phyloP scores from a whole-genome alignment of 306 rosid genomes.

The Cucumis hystrix region DNA sequence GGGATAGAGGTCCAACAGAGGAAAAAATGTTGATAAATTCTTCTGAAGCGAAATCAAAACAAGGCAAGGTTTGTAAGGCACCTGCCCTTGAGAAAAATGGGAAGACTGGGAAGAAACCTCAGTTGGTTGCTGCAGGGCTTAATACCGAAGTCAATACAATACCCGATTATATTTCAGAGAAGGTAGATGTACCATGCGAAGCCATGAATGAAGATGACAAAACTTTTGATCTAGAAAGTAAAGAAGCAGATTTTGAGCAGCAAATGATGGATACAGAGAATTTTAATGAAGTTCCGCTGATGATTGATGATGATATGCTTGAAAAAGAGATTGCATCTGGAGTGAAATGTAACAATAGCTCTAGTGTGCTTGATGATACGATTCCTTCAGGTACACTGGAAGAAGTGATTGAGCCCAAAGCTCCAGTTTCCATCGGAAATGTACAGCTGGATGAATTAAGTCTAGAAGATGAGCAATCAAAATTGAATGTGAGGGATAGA shows the following conservation, averaged over 20 bases:
- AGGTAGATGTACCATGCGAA: slow-evolving; percentile 51
- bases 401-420: slow-evolving; percentile 18
- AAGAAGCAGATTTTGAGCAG: slow-evolving; percentile 28
- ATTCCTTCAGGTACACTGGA: slow-evolving; percentile 16
- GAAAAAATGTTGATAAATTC: slow-evolving; percentile 22
- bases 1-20: slow-evolving; percentile 19
- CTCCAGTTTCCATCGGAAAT: slow-evolving; percentile 1
- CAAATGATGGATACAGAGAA: slow-evolving; percentile 16
- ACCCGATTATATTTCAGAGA: slow-evolving; percentile 30
- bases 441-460: slow-evolving; percentile 20
- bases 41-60: slow-evolving; percentile 15
- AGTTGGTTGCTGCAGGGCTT: slow-evolving; percentile 15
- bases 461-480: slow-evolving; percentile 18
- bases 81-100: slow-evolving; percentile 15
- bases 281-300: slow-evolving; percentile 8
- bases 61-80: slow-evolving; percentile 16
- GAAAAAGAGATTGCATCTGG: slow-evolving; percentile 19
- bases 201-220: slow-evolving; percentile 39
- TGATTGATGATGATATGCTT: slow-evolving; percentile 7
- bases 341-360: slow-evolving; percentile 1
- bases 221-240: slow-evolving; percentile 58
- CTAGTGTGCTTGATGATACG: slow-evolving; percentile 18
- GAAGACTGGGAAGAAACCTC: slow-evolving; percentile 17
- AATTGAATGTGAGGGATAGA: slow-evolving; percentile 21
- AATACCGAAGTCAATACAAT: slow-evolving; percentile 11